Evolutionary conservation across 371 early-diverging fungal species (phyloP).

Genomic region (Parasitella parasitica): DNA sequence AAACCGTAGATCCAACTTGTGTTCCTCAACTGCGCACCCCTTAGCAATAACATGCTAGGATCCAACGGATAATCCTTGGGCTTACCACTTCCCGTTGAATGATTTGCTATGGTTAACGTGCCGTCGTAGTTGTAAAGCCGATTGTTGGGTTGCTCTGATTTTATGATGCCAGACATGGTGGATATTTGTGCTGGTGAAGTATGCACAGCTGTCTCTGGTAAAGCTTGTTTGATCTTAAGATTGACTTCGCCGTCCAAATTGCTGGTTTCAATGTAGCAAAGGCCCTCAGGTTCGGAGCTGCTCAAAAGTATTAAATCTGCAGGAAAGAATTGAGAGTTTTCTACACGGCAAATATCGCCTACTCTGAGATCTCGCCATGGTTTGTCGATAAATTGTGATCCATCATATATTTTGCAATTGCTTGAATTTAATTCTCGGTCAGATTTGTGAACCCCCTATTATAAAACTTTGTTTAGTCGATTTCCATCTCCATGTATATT

Average conservation of each 20-base stretch:
- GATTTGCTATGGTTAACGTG: constrained; percentile 52
- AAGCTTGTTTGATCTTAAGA: constrained; percentile 87
- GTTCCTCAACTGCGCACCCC: constrained; percentile 83
- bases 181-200: constrained; percentile 61
- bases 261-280: constrained; percentile 95
- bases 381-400: constrained; percentile 61
- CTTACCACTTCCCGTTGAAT: constrained; percentile 33
- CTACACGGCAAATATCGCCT: constrained; percentile 90
- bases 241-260: constrained; percentile 96
- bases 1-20: constrained; percentile 85
- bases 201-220: constrained; percentile 68
- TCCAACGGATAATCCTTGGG: constrained; percentile 68
- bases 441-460: constrained; percentile 60
- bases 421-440: constrained; percentile 79
- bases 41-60: constrained; percentile 74
- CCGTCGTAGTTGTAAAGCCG: constrained; percentile 87
- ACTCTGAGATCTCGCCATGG: constrained; percentile 81
- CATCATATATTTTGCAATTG: constrained; percentile 65
- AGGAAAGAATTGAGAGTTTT: constrained; percentile 85
- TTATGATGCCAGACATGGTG: constrained; percentile 54
- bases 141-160: constrained; percentile 85
- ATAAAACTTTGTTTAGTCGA: no score
- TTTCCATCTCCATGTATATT: no score
- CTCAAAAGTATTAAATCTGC: constrained; percentile 89
- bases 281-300: constrained; percentile 83